Base-by-base conservation (phyloP, 805 yeast species). In the Ogataea zsoltii region DNA sequence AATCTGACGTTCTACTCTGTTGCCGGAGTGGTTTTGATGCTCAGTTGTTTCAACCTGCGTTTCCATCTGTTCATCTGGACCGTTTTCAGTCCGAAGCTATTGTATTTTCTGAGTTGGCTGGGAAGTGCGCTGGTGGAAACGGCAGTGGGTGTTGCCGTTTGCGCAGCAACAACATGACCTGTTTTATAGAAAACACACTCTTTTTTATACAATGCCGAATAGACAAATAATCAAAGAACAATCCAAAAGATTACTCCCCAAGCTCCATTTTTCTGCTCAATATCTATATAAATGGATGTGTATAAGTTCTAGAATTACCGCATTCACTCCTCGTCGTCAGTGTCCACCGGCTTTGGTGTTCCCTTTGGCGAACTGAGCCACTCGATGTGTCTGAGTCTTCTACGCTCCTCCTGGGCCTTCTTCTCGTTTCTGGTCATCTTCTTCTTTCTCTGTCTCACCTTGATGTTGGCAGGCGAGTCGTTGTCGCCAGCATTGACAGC, bases 331-430 rank as follows among this genome's bases (percentile, higher is more conserved):
- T 92, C 98, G 53, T 88, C 97, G 62, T 94, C 98, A 31, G 97
- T 85, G 62, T 94, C 96, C 25, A 75, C 82, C 4, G 97, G 96
- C 65, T 86, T 87, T 57, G 98, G 98, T 16, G 99, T 94, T 26
- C 99, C 99, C 82, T 94, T 94, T 55, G 99, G 97, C 58, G 95
- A 81, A 57, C 83, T 84, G 64, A 92, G 77, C 99, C 99, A 92
- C 59, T 88, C 96, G 44, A 92, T 75, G 67, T 92, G 87, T 70
- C 98, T 83, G 67, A 89, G 71, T 70, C 99, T 84, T 74, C 98
- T 86, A 74, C 98, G 84, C 67, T 87, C 95, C 31, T 85, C 95
- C 70, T 91, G 90, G 37, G 75, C 71, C 73, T 92, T 92, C 83
- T 88, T 83, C 61, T 92, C 97, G 65, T 92, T 92, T 80, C 99